These are phyloP conservation scores for Penicillium sp. DNA, from an alignment of 2,329 filamentous ascomycete genomes.

Conservation along the genomic window DNA sequence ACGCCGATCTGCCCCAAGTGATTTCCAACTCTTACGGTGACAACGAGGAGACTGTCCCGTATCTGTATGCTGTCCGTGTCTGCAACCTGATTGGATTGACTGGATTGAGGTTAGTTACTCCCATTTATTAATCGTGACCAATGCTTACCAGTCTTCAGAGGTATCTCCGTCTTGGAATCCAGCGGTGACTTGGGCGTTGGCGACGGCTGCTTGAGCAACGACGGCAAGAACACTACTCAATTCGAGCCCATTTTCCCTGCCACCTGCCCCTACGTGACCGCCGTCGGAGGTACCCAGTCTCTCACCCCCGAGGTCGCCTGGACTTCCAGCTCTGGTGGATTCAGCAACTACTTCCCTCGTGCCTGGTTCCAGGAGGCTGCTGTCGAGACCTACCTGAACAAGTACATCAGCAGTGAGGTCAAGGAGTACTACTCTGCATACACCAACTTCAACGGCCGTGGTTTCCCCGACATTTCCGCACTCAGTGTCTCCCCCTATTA, in stretches of 20 bases:
- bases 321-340: slow-evolving; percentile 41
- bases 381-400: slow-evolving; percentile 38
- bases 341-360: slow-evolving; percentile 45
- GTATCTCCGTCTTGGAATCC: slow-evolving; percentile 28
- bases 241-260: slow-evolving; percentile 51
- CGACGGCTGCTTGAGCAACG: slow-evolving; percentile 34
- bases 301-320: slow-evolving; percentile 25
- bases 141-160: slow-evolving; percentile 24
- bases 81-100: slow-evolving; percentile 51
- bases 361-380: slow-evolving; percentile 40
- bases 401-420: slow-evolving; percentile 38
- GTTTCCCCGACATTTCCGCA: slow-evolving; percentile 59
- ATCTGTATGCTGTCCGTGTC: slow-evolving; percentile 50
- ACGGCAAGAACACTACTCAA: slow-evolving; percentile 35
- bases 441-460: slow-evolving; percentile 52
- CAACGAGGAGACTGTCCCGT: slow-evolving; percentile 51
- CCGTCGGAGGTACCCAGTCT: slow-evolving; percentile 40
- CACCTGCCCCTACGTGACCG: slow-evolving; percentile 50
- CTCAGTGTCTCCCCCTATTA: slow-evolving; percentile 49
- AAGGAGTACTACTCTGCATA: slow-evolving; percentile 50
- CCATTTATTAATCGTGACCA: not conserved
- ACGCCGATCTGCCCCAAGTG: slow-evolving; percentile 50
- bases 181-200: slow-evolving; percentile 27
- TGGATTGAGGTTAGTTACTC: slow-evolving; percentile 25
- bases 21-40: slow-evolving; percentile 56